A percentile compares a stretch with the other conserved stretches of the same genome.
These are phyloP conservation scores for Blumeria graminis DNA, from an alignment of 2,329 filamentous ascomycete genomes.

Conservation along the genomic window DNA sequence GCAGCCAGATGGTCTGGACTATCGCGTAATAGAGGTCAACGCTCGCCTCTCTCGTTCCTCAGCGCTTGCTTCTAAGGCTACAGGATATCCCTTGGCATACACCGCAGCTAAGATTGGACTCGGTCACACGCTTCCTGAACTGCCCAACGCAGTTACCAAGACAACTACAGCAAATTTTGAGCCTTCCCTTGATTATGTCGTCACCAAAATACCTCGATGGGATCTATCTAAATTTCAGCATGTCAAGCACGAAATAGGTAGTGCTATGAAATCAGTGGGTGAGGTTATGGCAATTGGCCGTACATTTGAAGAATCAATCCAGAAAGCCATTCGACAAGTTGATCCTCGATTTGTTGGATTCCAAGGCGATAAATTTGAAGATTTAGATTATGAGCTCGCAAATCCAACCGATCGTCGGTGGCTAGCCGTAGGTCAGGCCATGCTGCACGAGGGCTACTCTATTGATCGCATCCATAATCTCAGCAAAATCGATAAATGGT, in stretches of 20 bases:
- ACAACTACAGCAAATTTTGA: constrained; percentile 98
- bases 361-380: constrained; percentile 84
- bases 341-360: constrained; percentile 82
- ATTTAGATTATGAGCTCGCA: constrained; percentile 68
- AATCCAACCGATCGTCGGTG: constrained; percentile 93
- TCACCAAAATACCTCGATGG: constrained; percentile 97
- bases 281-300: constrained; percentile 98
- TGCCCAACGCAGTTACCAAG: constrained; percentile 94
- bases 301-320: constrained; percentile 96
- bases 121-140: constrained; percentile 79
- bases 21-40: constrained; percentile 97
- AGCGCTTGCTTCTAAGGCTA: constrained; percentile 90
- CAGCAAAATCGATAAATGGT: constrained; percentile 99
- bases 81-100: constrained; percentile 89
- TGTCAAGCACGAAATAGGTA: constrained; percentile 90
- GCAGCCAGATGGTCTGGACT: constrained; percentile 89
- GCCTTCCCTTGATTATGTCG: constrained; percentile 88
- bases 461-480: constrained; percentile 81
- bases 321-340: constrained; percentile 94
- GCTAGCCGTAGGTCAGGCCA: constrained; percentile 91
- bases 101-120: constrained; percentile 96
- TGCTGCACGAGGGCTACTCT: constrained; percentile 90
- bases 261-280: constrained; percentile 95
- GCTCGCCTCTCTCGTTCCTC: constrained; percentile 94
- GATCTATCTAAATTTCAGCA: constrained; percentile 98